Percentiles rank a stretch among this genome's conserved stretches.
Evolutionary conservation across 2,329 filamentous ascomycete genomes (phyloP).

Genomic region (Macroventuria anomochaeta): DNA sequence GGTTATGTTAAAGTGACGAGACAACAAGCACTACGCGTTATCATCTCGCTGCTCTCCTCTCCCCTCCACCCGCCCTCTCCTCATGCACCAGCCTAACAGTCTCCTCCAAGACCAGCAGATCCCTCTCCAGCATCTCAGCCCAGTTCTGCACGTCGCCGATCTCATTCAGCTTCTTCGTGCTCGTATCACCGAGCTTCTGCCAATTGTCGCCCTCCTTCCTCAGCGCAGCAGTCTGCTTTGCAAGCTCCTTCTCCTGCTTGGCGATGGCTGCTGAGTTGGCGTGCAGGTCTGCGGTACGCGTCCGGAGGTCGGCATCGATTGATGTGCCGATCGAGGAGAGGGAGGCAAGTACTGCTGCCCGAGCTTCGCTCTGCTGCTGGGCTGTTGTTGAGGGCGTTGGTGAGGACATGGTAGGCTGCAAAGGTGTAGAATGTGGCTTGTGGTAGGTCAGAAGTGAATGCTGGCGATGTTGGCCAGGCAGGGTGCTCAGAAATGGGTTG

Average conservation of each 20-base stretch:
- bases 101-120: slow-evolving; percentile 51
- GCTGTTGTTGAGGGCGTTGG: slow-evolving; percentile 37
- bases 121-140: slow-evolving; percentile 75
- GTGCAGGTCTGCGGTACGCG: slow-evolving; percentile 73
- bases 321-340: slow-evolving; percentile 67
- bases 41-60: background rate
- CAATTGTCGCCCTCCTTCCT: slow-evolving; percentile 70
- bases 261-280: slow-evolving; percentile 69
- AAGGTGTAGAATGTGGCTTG: background rate
- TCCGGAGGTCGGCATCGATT: slow-evolving; percentile 71
- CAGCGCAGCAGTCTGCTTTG: slow-evolving; percentile 65
- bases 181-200: slow-evolving; percentile 66
- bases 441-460: background rate
- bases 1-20: background rate
- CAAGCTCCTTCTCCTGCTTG: slow-evolving; percentile 71
- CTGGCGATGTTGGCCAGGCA: background rate
- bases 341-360: slow-evolving; percentile 58
- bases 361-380: slow-evolving; percentile 55
- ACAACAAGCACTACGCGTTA: slow-evolving; percentile 27
- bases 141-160: slow-evolving; percentile 84
- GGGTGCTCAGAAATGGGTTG: background rate
- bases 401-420: slow-evolving; percentile 33
- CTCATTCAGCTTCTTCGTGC: slow-evolving; percentile 73
- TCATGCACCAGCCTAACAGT: slow-evolving; percentile 48
- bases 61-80: slow-evolving; percentile 18